Evolutionary conservation across 768 basidiomycete species (phyloP).

Genomic region (Fomitopsis pulvina): DNA sequence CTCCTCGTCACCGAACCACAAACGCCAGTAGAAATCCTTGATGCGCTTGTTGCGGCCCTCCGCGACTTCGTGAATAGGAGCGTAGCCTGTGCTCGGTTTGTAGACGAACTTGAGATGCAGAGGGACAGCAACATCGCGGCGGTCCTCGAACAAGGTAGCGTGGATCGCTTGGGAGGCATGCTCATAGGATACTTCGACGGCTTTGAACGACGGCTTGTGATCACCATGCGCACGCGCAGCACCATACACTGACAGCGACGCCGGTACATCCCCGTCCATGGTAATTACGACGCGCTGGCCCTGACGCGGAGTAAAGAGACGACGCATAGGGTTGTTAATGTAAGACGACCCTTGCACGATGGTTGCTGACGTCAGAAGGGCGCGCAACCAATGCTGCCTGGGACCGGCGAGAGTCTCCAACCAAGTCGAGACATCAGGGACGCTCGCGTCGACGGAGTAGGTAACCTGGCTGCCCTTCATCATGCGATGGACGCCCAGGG

Average conservation of each 20-base stretch:
- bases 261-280: slow-evolving; percentile 35
- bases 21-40: slow-evolving; percentile 97
- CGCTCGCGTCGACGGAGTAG: slow-evolving; percentile 40
- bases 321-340: slow-evolving; percentile 83
- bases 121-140: slow-evolving; percentile 67
- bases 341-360: slow-evolving; percentile 85
- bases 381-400: slow-evolving; percentile 80
- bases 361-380: slow-evolving; percentile 72
- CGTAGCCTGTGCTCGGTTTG: slow-evolving; percentile 80
- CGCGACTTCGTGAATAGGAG: slow-evolving; percentile 88
- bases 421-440: slow-evolving; percentile 70
- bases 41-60: slow-evolving; percentile 81
- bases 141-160: slow-evolving; percentile 80
- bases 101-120: slow-evolving; percentile 80
- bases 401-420: slow-evolving; percentile 78
- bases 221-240: slow-evolving; percentile 72
- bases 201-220: slow-evolving; percentile 75
- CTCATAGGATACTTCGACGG: slow-evolving; percentile 65
- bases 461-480: slow-evolving; percentile 38
- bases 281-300: slow-evolving; percentile 72
- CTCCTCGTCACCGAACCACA: slow-evolving; percentile 93
- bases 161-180: slow-evolving; percentile 48
- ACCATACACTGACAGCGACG: slow-evolving; percentile 65
- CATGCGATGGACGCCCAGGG: slow-evolving; percentile 37
- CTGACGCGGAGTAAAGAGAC: slow-evolving; percentile 75